Evolutionary conservation across 108 stramenopile genomes (phyloP), one percentile per base, ranked within the genome.

Genomic region (Discostella pseudostelligera): DNA sequence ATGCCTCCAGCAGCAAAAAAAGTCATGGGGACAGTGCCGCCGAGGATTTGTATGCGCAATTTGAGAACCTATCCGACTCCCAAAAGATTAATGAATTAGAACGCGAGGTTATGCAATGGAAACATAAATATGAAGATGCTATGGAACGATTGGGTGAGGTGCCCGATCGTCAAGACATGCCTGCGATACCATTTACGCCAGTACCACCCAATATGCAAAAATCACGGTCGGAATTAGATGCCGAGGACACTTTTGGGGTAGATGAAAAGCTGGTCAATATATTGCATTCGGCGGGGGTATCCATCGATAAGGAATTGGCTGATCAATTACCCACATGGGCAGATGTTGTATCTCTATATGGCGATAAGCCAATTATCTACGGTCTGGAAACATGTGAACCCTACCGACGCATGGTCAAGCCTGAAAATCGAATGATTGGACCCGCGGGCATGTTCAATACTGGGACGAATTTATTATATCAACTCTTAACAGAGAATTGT

Each of bases 391-490:
- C 76, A 48, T 70, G 89, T 70, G 60, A 78, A 48, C 49, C 47
- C 39, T 90, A 85, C 70, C 81, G 81, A 16, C 48, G 72, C 0
- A 65, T 28, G 9, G 70, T 66, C 24, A 56, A 53, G 39, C 67
- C 60, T 13, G 56, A 59, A 50, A 37, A 74, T 48, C 37, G 56
- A 20, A 62, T 69, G 59, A 74, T 70, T 14, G 67, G 61, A 32
- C 73, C 68, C 13, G 84, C 87, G 24, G 87, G 88, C 3, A 69
- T 87, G 58, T 92, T 89, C 77, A 86, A 92, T 69, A 87, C 75
- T 0, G 84, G 89, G 8, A 89, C 94, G 20, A 92, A 95, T 54
- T 49, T 92, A n/a, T 62, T 94, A 70, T 78, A 67, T 10, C 79
- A 84, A 57, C 55, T 90, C 17, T 47, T 94, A 65, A 77, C 80